Conservation (phyloP, 108 stramenopile genomes). For the Cyclostephanos invisitatus region DNA sequence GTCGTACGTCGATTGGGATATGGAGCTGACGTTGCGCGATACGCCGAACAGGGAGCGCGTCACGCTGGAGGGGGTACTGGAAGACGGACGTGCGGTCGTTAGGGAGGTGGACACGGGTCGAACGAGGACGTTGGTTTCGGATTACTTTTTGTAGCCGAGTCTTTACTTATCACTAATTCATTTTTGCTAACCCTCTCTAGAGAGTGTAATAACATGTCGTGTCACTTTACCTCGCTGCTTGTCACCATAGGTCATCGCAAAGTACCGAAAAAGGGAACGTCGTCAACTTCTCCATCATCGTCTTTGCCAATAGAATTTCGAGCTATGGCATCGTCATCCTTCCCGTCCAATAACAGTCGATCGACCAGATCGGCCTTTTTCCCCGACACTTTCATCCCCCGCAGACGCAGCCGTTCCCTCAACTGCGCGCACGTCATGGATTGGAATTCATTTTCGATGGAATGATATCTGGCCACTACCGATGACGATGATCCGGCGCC, state of each 20-base stretch:
- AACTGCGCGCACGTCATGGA: conserved; percentile 32
- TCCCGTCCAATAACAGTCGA: conserved; percentile 11
- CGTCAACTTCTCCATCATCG: background rate
- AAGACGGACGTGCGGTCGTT: conserved; percentile 48
- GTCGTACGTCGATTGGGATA: conserved; percentile 50
- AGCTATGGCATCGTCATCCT: background rate
- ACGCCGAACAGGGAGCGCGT: conserved; percentile 43
- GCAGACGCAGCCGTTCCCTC: conserved; percentile 22
- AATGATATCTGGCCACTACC: background rate
- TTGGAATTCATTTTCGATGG: conserved; percentile 13
- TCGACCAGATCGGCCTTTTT: conserved; percentile 44
- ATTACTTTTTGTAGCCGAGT: conserved; percentile 41
- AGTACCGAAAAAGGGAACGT: conserved; percentile 11
- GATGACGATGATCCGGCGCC: background rate
- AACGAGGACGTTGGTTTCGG: conserved; percentile 46
- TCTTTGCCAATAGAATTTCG: background rate
- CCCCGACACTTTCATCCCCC: conserved; percentile 41
- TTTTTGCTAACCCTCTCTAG: background rate
- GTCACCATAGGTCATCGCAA: conserved; percentile 8
- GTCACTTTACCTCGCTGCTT: background rate
- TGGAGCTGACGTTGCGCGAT: conserved; percentile 46
- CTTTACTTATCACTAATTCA: background rate
- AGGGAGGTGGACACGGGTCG: conserved; percentile 38
- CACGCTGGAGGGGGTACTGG: conserved; percentile 32
- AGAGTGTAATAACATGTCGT: background rate